A percentile compares a stretch with the other conserved stretches of the same genome.
Evolutionary conservation across 371 early-diverging fungal species (phyloP).

Genomic region (Actinomortierella ambigua): DNA sequence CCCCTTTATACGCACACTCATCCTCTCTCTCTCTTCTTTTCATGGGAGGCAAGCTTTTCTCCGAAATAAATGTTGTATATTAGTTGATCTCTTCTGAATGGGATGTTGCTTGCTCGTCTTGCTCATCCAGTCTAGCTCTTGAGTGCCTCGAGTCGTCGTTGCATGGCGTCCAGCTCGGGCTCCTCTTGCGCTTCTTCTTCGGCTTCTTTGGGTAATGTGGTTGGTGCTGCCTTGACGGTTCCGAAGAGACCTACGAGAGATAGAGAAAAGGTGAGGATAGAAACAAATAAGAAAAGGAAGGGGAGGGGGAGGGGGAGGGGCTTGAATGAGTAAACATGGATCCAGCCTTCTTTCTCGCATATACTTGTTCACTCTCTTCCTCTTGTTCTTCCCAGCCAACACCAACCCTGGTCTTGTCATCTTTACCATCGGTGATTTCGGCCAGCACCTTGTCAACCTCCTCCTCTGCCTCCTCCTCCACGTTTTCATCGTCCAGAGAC

Average conservation of each 20-base stretch:
- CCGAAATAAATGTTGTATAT: too few relatives aligned
- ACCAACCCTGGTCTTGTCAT: neutral
- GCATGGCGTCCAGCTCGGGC: conserved; percentile 84
- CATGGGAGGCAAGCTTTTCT: too few relatives aligned
- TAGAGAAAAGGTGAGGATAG: neutral
- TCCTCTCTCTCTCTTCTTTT: too few relatives aligned
- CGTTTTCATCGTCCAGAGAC: conserved; percentile 83
- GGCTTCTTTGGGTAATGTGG: conserved; percentile 31
- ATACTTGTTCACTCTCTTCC: neutral
- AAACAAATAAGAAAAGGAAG: conserved; percentile 4
- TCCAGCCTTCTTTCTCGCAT: neutral
- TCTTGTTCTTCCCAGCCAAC: too few relatives aligned
- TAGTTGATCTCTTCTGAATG: conserved; percentile 3
- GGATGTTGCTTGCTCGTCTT: too few relatives aligned
- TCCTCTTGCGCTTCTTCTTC: conserved; percentile 71
- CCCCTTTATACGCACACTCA: neutral
- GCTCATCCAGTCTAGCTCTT: conserved; percentile 28
- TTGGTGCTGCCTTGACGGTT: conserved; percentile 60
- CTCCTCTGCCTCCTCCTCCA: conserved; percentile 94
- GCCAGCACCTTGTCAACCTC: conserved; percentile 91
- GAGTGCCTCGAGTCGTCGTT: conserved; percentile 80
- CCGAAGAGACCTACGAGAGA: conserved; percentile 67
- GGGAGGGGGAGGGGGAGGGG: conserved; percentile 4
- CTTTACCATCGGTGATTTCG: conserved; percentile 85
- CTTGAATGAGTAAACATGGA: too few relatives aligned